A percentile compares a stretch with the other conserved stretches of the same genome.
These are phyloP conservation scores for Glycine latifolia DNA, from an alignment of 306 rosid genomes.

Conservation along the genomic window DNA sequence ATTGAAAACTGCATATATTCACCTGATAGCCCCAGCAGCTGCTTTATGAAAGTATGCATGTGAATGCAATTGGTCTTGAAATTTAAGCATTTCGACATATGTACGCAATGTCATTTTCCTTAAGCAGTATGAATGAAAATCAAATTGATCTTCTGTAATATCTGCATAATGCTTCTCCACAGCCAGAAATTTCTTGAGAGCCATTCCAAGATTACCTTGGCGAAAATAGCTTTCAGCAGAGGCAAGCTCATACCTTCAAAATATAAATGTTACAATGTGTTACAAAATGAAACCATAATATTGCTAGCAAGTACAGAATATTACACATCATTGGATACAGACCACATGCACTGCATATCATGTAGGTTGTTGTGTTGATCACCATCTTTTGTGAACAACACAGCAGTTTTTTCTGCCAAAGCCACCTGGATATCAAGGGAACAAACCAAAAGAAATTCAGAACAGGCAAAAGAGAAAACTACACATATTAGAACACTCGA, in stretches of 20 bases:
- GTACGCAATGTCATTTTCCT: conserved; percentile 98
- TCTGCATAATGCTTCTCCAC: conserved; percentile 99
- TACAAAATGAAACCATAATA: conserved; percentile 41
- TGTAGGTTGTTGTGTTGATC: conserved; percentile 98
- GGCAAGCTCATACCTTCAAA: conserved; percentile 91
- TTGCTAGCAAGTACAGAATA: conserved; percentile 23
- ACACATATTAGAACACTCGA: conserved; percentile 6
- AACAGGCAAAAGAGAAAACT: conserved; percentile 28
- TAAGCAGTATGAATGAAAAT: conserved; percentile 98
- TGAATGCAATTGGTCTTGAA: conserved; percentile 95
- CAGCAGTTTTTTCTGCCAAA: conserved; percentile 98
- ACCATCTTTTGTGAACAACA: conserved; percentile 96
- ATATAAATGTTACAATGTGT: conserved; percentile 38
- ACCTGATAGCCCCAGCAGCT: conserved; percentile 97
- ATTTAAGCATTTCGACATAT: conserved; percentile 96
- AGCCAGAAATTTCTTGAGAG: conserved; percentile 87
- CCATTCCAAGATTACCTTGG: conserved; percentile 93
- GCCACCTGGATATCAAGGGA: conserved; percentile 64
- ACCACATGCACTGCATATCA: conserved; percentile 99
- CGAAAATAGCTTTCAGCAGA: conserved; percentile 97
- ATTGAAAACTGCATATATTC: conserved; percentile 33
- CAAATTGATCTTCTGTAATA: conserved; percentile 99
- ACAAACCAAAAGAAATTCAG: conserved; percentile 34
- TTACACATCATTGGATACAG: conserved; percentile 48
- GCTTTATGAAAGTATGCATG: conserved; percentile 94